Evolutionary conservation across 148 eudicot genomes (phyloP), one percentile per base, ranked within the genome.

Genomic region (Suaeda aralocaspica): DNA sequence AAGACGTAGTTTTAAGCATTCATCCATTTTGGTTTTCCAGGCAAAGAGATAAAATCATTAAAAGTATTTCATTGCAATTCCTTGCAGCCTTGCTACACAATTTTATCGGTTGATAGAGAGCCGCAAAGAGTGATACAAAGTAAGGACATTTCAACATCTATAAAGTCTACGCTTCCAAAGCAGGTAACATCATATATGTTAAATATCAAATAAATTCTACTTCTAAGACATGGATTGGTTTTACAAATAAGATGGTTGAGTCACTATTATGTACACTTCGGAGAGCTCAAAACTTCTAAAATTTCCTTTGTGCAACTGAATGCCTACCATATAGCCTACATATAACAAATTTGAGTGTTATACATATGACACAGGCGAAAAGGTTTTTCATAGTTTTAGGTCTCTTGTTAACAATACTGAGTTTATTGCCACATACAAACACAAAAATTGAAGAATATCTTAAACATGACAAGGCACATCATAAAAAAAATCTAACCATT

Each of bases 401-500:
- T 19, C 56, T 52, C 24, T 21, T 10, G 4, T 28, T 52, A 24
- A 52, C 57, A 52, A 19, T 52, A n/a, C n/a, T 52, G 26, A n/a
- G n/a, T n/a, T n/a, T n/a, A n/a, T n/a, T n/a, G n/a, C n/a, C n/a
- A n/a, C n/a, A n/a, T n/a, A n/a, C n/a, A n/a, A n/a, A 52, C 28
- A 52, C 24, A 24, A 52, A 52, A 52, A 52, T 11, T 24, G 57
- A 52, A 46, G 33, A 26, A 65, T 44, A 21, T 44, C 46, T 1
- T 24, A 21, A 26, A 24, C 33, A 25, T n/a, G 31, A 31, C 33
- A 11, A 67, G 34, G 33, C 28, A 11, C 41, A 22, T 1, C n/a
- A 39, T 44, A 16, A 44, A 55, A 24, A 26, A 26, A 1, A 11
- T 39, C 81, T 79, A 52, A 87, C 96, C 96, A 89, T 89, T 67